Evolutionary conservation across 306 rosid species (phyloP).

Genomic region (Acacia crassicarpa): DNA sequence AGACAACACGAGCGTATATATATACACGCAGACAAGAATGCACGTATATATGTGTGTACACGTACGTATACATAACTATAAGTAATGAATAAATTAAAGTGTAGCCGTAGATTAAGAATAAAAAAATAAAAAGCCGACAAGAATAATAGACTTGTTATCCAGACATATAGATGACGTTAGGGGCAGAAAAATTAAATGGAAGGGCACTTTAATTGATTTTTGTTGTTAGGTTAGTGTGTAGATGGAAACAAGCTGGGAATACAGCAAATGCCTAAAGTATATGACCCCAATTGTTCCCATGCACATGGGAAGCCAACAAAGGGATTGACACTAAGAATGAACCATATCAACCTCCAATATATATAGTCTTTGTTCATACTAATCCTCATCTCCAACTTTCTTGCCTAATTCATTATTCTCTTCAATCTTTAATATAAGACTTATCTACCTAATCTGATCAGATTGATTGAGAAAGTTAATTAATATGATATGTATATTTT

Average conservation of each 20-base stretch:
- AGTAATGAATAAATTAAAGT: background rate
- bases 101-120: background rate
- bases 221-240: background rate
- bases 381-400: background rate
- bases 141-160: slow-evolving; percentile 29
- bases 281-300: slow-evolving; percentile 54
- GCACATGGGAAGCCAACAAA: slow-evolving; percentile 40
- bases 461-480: too few relatives aligned
- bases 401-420: background rate
- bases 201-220: background rate
- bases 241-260: background rate
- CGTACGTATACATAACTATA: too few relatives aligned
- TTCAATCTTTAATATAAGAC: too few relatives aligned
- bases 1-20: background rate
- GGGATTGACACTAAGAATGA: background rate
- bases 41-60: too few relatives aligned
- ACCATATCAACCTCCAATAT: background rate
- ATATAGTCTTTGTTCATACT: background rate
- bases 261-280: slow-evolving; percentile 23
- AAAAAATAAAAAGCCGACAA: slow-evolving; percentile 30
- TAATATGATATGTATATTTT: too few relatives aligned
- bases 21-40: too few relatives aligned
- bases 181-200: slow-evolving; percentile 25
- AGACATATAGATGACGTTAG: slow-evolving; percentile 2
- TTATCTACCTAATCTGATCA: too few relatives aligned